Percentiles rank a stretch among this genome's conserved stretches.
These are phyloP conservation scores for Melampsora larici-populina DNA, from an alignment of 1,284 basidiomycete genomes.

Conservation along the genomic window DNA sequence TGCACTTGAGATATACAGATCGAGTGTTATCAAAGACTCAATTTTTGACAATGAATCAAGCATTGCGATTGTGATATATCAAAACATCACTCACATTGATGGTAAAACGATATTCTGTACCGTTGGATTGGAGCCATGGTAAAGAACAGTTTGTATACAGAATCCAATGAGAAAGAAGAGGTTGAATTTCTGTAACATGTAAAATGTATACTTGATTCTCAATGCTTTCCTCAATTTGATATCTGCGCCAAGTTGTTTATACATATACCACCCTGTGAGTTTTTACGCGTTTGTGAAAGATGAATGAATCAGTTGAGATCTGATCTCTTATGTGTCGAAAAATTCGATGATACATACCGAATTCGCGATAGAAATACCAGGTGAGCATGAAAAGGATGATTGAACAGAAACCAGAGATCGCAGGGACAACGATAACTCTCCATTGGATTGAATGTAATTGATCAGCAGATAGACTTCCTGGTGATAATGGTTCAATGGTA, in stretches of 20 bases:
- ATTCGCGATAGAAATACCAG: conserved; percentile 38
- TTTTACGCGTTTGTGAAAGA: not conserved
- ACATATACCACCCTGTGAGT: conserved; percentile 27
- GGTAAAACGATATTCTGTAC: conserved; percentile 25
- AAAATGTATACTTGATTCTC: conserved; percentile 28
- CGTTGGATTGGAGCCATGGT: not conserved
- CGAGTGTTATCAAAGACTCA: not conserved
- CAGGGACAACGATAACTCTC: conserved; percentile 24
- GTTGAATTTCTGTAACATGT: conserved; percentile 41
- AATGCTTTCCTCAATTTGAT: conserved; percentile 11
- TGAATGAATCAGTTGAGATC: not conserved
- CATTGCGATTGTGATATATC: not conserved
- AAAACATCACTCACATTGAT: conserved; percentile 16
- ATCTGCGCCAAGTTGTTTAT: conserved; percentile 24
- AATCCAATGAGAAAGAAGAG: conserved; percentile 42
- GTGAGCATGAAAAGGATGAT: conserved; percentile 20
- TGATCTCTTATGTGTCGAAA: not conserved
- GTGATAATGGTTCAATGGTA: not conserved
- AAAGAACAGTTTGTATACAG: conserved; percentile 32
- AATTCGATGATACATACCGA: conserved; percentile 1
- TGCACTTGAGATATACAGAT: conserved; percentile 1
- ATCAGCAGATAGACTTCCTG: not conserved
- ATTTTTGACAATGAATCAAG: not conserved
- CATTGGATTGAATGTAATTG: conserved; percentile 1
- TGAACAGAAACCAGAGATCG: conserved; percentile 16